Conservation (phyloP, 768 basidiomycete species). For the Tubosaeta brunneosetosa region DNA sequence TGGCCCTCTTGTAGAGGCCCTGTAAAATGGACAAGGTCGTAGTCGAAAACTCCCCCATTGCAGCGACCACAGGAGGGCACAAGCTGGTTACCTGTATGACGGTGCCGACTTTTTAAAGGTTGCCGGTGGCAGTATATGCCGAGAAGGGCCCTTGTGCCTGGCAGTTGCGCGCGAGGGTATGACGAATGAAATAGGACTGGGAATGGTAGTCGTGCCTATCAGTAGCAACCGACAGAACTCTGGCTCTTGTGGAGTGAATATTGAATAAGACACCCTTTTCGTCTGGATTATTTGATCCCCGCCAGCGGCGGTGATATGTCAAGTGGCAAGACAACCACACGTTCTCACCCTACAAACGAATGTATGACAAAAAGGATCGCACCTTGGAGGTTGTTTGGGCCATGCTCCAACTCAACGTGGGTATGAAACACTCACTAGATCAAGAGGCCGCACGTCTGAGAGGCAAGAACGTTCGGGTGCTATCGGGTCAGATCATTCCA, state of each 20-base stretch:
- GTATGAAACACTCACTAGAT: not conserved
- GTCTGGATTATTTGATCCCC: not conserved
- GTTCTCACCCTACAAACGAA: not conserved
- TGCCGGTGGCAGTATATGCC: not conserved
- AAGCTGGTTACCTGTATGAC: not conserved
- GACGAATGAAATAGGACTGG: not conserved
- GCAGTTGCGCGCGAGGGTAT: not conserved
- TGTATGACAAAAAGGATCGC: not conserved
- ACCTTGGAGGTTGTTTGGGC: not conserved
- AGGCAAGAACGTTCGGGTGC: not conserved
- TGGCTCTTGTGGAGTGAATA: not conserved
- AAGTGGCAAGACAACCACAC: not conserved
- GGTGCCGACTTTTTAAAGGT: not conserved
- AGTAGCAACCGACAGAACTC: not conserved
- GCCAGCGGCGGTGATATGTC: not conserved
- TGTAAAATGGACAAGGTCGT: slow-evolving; percentile 30
- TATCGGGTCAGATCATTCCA: not conserved
- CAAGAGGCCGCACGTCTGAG: not conserved
- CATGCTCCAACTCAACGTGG: not conserved
- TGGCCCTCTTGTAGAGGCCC: slow-evolving; percentile 15
- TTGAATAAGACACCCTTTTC: not conserved
- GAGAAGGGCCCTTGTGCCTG: not conserved
- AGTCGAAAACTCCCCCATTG: slow-evolving; percentile 44
- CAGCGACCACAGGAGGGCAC: not conserved
- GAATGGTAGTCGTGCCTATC: not conserved